Evolutionary conservation across 148 eudicot species (phyloP).

Genomic region (Dianthus caryophyllus): DNA sequence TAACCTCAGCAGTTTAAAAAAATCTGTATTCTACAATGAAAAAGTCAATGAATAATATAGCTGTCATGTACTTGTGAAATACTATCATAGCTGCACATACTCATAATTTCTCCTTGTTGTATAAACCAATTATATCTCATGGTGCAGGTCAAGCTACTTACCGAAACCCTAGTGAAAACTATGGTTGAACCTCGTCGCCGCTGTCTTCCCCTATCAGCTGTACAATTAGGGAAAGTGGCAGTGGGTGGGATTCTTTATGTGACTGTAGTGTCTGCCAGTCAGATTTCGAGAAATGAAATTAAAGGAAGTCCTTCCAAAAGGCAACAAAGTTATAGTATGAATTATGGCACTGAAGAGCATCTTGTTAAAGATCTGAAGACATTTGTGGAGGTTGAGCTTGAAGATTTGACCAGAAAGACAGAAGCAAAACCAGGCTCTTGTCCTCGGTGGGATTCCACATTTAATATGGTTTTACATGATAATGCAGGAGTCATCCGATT

Average conservation of each 20-base stretch:
- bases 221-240: constrained; percentile 70
- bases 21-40: background rate
- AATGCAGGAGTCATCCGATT: constrained; percentile 63
- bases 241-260: constrained; percentile 79
- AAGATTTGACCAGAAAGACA: constrained; percentile 80
- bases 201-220: constrained; percentile 61
- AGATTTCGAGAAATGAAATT: constrained; percentile 43
- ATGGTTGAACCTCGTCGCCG: constrained; percentile 99
- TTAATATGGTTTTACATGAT: constrained; percentile 84
- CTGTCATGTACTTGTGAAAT: constrained; percentile 1
- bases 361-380: constrained; percentile 53
- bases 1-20: background rate
- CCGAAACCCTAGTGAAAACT: constrained; percentile 70
- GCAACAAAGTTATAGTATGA: constrained; percentile 28
- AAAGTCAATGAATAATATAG: background rate
- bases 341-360: constrained; percentile 36
- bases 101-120: background rate
- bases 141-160: constrained; percentile 67
- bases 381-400: constrained; percentile 94
- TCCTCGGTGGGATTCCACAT: constrained; percentile 82
- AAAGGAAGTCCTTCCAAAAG: constrained; percentile 53
- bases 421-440: constrained; percentile 48
- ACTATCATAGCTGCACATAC: constrained; percentile 1
- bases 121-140: constrained; percentile 8
- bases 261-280: constrained; percentile 63